These are phyloP conservation scores for Epichloe amarillans DNA, from an alignment of 2,329 filamentous ascomycete species.

Conservation along the genomic window DNA sequence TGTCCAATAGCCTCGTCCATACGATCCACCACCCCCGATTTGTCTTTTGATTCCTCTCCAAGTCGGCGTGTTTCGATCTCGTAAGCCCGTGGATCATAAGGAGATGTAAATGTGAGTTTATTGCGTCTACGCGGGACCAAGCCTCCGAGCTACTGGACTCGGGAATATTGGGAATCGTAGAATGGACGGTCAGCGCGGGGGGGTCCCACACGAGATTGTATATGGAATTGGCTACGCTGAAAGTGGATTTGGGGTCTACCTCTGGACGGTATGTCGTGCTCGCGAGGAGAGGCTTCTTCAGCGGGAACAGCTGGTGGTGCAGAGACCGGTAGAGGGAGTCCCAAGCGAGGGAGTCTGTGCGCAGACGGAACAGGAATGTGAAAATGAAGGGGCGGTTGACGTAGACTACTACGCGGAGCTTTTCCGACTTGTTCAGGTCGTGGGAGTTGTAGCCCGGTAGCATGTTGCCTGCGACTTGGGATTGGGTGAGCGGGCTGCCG, in stretches of 20 bases:
- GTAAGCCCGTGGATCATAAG: slow-evolving; percentile 40
- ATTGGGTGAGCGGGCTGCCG: slow-evolving; percentile 18
- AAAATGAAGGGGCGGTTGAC: slow-evolving; percentile 65
- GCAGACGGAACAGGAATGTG: slow-evolving; percentile 52
- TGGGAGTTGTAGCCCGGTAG: slow-evolving; percentile 24
- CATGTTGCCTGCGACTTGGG: slow-evolving; percentile 21
- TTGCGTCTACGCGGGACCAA: slow-evolving; percentile 49
- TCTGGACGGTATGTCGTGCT: slow-evolving; percentile 45
- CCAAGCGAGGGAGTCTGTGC: slow-evolving; percentile 44
- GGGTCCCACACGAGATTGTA: slow-evolving; percentile 52
- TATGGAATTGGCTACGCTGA: slow-evolving; percentile 24
- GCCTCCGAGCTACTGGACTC: slow-evolving; percentile 10
- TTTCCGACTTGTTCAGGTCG: slow-evolving; percentile 40
- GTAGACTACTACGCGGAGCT: slow-evolving; percentile 59
- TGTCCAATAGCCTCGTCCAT: slow-evolving; percentile 44
- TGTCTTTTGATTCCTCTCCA: slow-evolving; percentile 53
- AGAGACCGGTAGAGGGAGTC: slow-evolving; percentile 45
- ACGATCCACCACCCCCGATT: slow-evolving; percentile 57
- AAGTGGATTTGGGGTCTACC: slow-evolving; percentile 15
- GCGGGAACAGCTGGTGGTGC: slow-evolving; percentile 45
- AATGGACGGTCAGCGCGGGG: slow-evolving; percentile 18
- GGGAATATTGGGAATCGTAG: slow-evolving; percentile 3
- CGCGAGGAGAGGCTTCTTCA: slow-evolving; percentile 40
- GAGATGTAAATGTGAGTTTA: slow-evolving; percentile 52
- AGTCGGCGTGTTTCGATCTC: slow-evolving; percentile 27